These are phyloP conservation scores for Sporopachydermia quercuum DNA, from an alignment of 805 yeast species.

Conservation along the genomic window DNA sequence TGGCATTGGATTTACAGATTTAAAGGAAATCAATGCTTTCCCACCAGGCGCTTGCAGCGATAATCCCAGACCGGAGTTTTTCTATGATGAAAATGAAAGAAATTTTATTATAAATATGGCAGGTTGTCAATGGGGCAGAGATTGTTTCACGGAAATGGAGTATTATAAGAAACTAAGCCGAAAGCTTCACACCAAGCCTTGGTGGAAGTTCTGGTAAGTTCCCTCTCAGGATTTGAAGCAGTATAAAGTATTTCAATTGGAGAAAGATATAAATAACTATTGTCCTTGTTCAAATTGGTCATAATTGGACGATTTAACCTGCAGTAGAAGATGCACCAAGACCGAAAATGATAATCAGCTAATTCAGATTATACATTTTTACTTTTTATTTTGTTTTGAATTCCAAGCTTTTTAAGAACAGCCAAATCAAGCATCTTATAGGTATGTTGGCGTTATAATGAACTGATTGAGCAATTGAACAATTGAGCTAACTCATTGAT, in stretches of 20 bases:
- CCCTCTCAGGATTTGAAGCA: no score
- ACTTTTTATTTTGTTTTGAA: not conserved
- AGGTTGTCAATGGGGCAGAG: constrained; percentile 77
- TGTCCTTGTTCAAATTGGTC: not conserved
- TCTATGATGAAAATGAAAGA: constrained; percentile 45
- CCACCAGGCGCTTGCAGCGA: constrained; percentile 80
- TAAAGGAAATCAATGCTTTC: constrained; percentile 58
- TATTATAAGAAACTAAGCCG: constrained; percentile 45
- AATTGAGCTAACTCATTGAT: no score
- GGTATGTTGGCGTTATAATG: no score
- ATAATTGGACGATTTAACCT: not conserved
- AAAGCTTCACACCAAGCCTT: constrained; percentile 29
- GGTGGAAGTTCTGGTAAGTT: constrained; percentile 27
- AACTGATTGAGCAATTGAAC: no score
- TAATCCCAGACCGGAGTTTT: constrained; percentile 49
- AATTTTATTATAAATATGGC: constrained; percentile 76
- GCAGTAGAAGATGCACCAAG: not conserved
- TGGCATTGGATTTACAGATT: constrained; percentile 53
- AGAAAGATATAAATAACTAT: not conserved
- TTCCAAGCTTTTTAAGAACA: no score
- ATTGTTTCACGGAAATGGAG: constrained; percentile 81
- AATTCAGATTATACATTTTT: not conserved
- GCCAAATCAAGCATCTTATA: no score
- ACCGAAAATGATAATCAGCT: not conserved
- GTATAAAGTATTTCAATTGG: not conserved